These are phyloP conservation scores for Canna indica DNA, from an alignment of 176 grass and related monocot genomes.

Conservation along the genomic window DNA sequence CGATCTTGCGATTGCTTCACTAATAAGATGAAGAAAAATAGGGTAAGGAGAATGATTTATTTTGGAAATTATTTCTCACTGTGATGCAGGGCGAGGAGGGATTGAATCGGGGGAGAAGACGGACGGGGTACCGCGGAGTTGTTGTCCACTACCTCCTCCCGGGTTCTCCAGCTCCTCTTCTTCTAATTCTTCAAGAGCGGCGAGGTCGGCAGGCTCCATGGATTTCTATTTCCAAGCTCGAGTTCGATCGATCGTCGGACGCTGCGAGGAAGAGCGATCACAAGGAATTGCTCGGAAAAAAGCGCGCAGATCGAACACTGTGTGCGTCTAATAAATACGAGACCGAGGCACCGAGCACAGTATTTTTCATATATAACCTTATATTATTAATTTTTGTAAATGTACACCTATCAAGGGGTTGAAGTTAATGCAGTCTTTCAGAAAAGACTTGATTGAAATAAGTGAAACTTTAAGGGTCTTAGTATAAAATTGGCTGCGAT, in stretches of 20 bases:
- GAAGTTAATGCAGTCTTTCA: no score
- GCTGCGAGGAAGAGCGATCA: background rate
- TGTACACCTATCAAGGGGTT: no score
- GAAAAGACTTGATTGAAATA: no score
- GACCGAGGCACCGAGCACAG: no score
- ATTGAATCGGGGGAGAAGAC: constrained; percentile 39
- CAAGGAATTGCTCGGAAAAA: background rate
- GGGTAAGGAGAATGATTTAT: background rate
- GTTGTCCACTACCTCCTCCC: constrained; percentile 10
- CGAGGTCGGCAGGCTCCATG: constrained; percentile 62
- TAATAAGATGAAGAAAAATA: background rate
- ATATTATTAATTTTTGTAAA: no score
- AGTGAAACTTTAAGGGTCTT: no score
- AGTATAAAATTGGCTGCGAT: no score
- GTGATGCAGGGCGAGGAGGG: constrained; percentile 80
- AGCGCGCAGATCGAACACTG: background rate
- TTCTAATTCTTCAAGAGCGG: constrained; percentile 51
- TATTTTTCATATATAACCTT: no score
- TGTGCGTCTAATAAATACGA: no score
- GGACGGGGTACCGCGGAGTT: constrained; percentile 22
- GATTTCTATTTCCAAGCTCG: background rate
- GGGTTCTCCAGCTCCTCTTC: constrained; percentile 21
- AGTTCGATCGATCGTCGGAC: background rate
- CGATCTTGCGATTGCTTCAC: background rate
- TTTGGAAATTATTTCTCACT: constrained; percentile 43